Evolutionary conservation across 2,329 filamentous ascomycete species (phyloP), one percentile per base, ranked within the genome.

Genomic region (Exutisphaerella laricina): DNA sequence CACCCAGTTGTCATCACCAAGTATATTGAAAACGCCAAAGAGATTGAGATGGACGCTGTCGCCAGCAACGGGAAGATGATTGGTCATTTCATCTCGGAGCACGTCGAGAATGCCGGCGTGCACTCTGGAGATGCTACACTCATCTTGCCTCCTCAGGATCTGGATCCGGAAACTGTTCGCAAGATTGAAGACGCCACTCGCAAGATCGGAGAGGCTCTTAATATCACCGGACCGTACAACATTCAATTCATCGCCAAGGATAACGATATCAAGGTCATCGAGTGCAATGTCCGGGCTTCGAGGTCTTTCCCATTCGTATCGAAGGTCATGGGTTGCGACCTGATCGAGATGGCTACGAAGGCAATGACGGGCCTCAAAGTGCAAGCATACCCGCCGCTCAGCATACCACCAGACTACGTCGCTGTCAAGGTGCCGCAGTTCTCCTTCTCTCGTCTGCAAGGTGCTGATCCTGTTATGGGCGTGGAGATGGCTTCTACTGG

Each of bases 191-290:
- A 96, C 65, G 92, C 92, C 3, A 97, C 92, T 10, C 78, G 84
- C 55, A 97, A 97, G 77, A 97, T 98, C 57, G 92, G 85, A 54
- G 82, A 85, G 50, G 90, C 92, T 12, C 77, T 97, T 46, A 96
- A 97, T 64, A 84, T 98, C 43, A 97, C 92, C 29, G 92, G 92
- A 37, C 92, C 92, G 16, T 96, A 85, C 78, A 98, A 98, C 70
- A 98, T 98, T 51, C 92, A 98, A 66, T 97, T 98, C 72, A 98
- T 98, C 59, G 92, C 92, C 59, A 97, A 97, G 73, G 89, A 97
- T 66, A 97, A 97, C 65, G 90, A 97, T 55, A 97, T 98, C 74
- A 97, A 97, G 75, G 92, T 98, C 54, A 98, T 98, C 53, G 92
- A 98, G 71, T 97, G 92, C 70, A 98, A 98, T 60, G 92, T 97